Base-by-base conservation (phyloP, 164 flowering plant species). In the Vitis rupestris region DNA sequence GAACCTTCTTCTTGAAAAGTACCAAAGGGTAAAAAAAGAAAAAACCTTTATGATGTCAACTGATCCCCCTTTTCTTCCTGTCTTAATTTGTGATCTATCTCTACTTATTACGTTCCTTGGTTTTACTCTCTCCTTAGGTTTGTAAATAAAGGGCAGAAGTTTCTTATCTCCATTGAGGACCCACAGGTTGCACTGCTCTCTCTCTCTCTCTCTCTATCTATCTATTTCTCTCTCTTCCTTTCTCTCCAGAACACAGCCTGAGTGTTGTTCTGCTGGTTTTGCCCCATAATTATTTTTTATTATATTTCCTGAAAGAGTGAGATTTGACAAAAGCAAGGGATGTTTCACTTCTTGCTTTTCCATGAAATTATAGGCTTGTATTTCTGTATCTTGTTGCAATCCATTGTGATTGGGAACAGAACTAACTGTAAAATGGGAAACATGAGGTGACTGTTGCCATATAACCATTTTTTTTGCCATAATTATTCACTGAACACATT, bases 121-220 rank as follows among this genome's bases (percentile, higher is more conserved):
- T 49, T 72, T 47, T 60, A 12, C 66, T 8, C 50, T 62, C 61
- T 50, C 44, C 54, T 70, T 66, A 94, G 98, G 81, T 94, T 94
- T 80, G 12, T 66, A 61, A 82, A 73, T 50, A 72, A 66, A 29
- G 87, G 83, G 17, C 79, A 88, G 27, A 87, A 86, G 9, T 79
- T 65, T 77, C 85, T 91, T 50, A 77, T 95, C 16, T 79, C 93
- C 75, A 91, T 95, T 58, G 90, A 95, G 79, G 99, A 95, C 64
- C 99, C 99, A 68, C 98, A 95, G 97, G 98, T 94, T 63, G 53
- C 71, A 1, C 23, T 27, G 54, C 51, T 65, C 9, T 65, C 15
- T 17, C 23, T 65, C 10, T 37, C 44, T 37, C 44, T 31, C 44
- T 4, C 44, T 19, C 27, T 23, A 23, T 23, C 27, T 23, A 23